phyloP scores from a whole-genome alignment of 2,329 filamentous ascomycete species.

The Neobulgaria alba region DNA sequence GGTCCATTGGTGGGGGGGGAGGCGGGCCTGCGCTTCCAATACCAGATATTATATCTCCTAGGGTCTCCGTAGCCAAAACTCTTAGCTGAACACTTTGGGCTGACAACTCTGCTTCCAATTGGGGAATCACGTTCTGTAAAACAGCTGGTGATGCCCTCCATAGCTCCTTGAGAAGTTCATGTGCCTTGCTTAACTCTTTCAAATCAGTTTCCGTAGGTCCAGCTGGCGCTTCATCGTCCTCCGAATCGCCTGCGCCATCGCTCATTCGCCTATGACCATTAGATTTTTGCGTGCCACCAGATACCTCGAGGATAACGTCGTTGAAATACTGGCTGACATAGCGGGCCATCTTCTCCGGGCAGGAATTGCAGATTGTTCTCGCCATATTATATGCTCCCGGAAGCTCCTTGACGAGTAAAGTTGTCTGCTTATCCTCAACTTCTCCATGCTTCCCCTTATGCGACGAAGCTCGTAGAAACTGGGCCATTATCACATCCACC shows the following conservation, averaged over 20 bases:
- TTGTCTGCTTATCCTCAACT: slow-evolving; percentile 70
- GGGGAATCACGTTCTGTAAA: slow-evolving; percentile 85
- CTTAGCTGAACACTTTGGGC: slow-evolving; percentile 85
- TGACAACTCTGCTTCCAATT: slow-evolving; percentile 83
- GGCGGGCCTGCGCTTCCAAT: slow-evolving; percentile 88
- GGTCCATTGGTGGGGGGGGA: slow-evolving; percentile 62
- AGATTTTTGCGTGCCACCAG: slow-evolving; percentile 36
- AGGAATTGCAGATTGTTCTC: slow-evolving; percentile 83
- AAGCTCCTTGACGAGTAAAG: slow-evolving; percentile 75
- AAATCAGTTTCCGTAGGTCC: slow-evolving; percentile 77
- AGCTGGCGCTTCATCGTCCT: slow-evolving; percentile 49
- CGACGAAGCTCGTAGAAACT: slow-evolving; percentile 84
- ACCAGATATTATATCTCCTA: slow-evolving; percentile 89
- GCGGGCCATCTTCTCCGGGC: slow-evolving; percentile 87
- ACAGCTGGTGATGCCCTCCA: slow-evolving; percentile 89
- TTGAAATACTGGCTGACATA: slow-evolving; percentile 96
- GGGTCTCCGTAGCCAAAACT: slow-evolving; percentile 81
- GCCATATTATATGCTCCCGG: slow-evolving; percentile 95
- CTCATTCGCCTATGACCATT: slow-evolving; percentile 43
- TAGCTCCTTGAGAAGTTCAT: slow-evolving; percentile 79
- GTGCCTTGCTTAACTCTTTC: slow-evolving; percentile 81
- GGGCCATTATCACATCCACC: slow-evolving; percentile 87
- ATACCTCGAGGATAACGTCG: slow-evolving; percentile 88
- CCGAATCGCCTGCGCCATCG: slow-evolving; percentile 50
- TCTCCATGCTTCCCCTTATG: slow-evolving; percentile 43